Percentiles rank a stretch among this genome's conserved stretches.
phyloP scores from a whole-genome alignment of 495 filamentous ascomycete genomes.

The Penicillium cataractarum region DNA sequence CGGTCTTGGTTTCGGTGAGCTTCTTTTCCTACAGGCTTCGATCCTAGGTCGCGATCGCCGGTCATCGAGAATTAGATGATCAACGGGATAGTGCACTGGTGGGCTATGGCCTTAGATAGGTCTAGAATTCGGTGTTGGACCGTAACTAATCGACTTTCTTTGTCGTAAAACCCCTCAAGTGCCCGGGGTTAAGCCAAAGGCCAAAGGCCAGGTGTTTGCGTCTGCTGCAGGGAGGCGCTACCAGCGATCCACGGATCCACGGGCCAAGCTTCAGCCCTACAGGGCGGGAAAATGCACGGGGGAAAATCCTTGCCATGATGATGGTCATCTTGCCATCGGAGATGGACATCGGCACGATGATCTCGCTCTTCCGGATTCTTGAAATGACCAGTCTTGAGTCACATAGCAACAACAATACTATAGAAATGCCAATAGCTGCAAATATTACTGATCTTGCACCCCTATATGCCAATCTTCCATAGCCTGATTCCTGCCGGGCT shows the following conservation, averaged over 20 bases:
- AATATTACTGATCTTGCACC: neutral
- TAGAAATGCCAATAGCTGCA: neutral
- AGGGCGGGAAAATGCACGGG: constrained; percentile 1
- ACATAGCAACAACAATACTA: no score
- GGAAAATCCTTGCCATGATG: constrained; percentile 7
- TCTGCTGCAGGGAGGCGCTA: neutral
- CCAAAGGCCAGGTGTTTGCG: neutral
- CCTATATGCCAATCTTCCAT: no score
- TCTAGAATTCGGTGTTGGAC: no score
- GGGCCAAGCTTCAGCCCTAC: constrained; percentile 36
- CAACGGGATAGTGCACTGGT: no score
- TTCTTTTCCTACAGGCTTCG: neutral
- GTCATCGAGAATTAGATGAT: neutral
- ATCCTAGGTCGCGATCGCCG: neutral
- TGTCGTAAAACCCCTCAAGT: neutral
- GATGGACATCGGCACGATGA: constrained; percentile 3
- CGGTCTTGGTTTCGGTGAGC: neutral
- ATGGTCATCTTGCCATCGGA: constrained; percentile 7
- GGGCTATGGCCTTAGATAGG: no score
- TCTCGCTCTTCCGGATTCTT: no score
- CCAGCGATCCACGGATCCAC: constrained; percentile 12
- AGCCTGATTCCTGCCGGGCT: neutral
- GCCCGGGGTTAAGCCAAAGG: no score
- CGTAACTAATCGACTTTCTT: no score
- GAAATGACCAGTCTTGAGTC: no score